phyloP scores from a whole-genome alignment of 2,329 filamentous ascomycete species.

The Coccinonectria pachysandricola region DNA sequence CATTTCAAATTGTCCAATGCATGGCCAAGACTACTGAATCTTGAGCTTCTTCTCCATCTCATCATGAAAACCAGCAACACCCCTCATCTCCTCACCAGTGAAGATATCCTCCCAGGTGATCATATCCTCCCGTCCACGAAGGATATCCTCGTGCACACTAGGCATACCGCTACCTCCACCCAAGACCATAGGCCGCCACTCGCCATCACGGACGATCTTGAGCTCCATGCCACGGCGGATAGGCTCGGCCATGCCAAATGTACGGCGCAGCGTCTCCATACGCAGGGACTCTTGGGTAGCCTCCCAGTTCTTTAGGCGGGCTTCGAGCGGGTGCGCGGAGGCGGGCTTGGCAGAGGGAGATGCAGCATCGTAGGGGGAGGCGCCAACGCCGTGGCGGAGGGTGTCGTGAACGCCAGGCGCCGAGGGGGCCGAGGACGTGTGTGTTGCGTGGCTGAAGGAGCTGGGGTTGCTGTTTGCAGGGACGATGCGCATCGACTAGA shows the following conservation, averaged over 20 bases:
- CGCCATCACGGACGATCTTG: conserved; percentile 70
- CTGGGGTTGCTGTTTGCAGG: conserved; percentile 58
- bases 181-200: conserved; percentile 68
- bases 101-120: conserved; percentile 93
- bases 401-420: conserved; percentile 90
- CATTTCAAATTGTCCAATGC: conserved; percentile 1
- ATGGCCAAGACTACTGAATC: conserved; percentile 39
- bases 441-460: conserved; percentile 51
- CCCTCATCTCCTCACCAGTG: conserved; percentile 63
- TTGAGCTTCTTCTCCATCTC: conserved; percentile 91
- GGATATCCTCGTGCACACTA: conserved; percentile 79
- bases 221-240: conserved; percentile 91
- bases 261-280: conserved; percentile 77
- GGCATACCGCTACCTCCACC: conserved; percentile 46
- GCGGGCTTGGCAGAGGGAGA: conserved; percentile 39
- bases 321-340: conserved; percentile 75
- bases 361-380: conserved; percentile 41
- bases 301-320: conserved; percentile 83
- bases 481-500: conserved; percentile 79
- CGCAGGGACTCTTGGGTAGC: conserved; percentile 77
- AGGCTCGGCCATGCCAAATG: conserved; percentile 88
- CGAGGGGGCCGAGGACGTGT: conserved; percentile 67
- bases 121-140: conserved; percentile 66
- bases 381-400: conserved; percentile 72
- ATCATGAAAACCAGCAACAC: conserved; percentile 66